phyloP scores from a whole-genome alignment of 192 early-diverging fungal genomes.

The Entomortierella lignicola region DNA sequence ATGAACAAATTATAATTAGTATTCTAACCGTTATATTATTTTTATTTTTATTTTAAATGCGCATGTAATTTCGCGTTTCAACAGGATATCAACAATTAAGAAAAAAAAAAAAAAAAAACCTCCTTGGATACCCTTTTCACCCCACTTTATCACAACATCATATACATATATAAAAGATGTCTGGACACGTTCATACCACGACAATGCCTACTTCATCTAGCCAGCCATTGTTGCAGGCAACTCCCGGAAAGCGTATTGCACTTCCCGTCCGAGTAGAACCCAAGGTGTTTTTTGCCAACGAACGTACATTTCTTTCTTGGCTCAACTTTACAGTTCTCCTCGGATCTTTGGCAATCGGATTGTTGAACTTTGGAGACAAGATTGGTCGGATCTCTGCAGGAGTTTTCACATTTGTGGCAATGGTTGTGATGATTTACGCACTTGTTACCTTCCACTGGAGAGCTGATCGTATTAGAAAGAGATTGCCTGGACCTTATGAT shows the following conservation, averaged over 20 bases:
- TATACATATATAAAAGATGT: slow-evolving; percentile 10
- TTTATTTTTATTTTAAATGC: too few relatives aligned
- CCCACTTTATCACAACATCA: neutral
- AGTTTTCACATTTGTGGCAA: slow-evolving; percentile 70
- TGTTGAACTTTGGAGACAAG: slow-evolving; percentile 86
- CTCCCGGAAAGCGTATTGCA: slow-evolving; percentile 73
- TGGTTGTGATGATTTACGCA: slow-evolving; percentile 85
- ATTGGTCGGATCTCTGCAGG: slow-evolving; percentile 67
- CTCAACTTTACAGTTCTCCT: slow-evolving; percentile 85
- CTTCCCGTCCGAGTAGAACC: slow-evolving; percentile 86
- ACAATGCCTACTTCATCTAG: slow-evolving; percentile 42
- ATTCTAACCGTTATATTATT: too few relatives aligned
- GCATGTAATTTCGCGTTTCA: too few relatives aligned
- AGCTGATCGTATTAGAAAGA: slow-evolving; percentile 72
- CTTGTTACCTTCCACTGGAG: slow-evolving; percentile 82
- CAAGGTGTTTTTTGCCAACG: slow-evolving; percentile 96
- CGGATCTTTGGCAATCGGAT: slow-evolving; percentile 77
- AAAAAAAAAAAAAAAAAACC: too few relatives aligned
- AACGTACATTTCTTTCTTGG: slow-evolving; percentile 93
- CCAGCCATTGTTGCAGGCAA: slow-evolving; percentile 47
- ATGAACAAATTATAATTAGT: too few relatives aligned
- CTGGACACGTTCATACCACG: slow-evolving; percentile 48
- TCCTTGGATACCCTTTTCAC: neutral
- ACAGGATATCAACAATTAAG: too few relatives aligned
- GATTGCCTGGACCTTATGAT: slow-evolving; percentile 80